phyloP scores from a whole-genome alignment of 2,329 filamentous ascomycete species.

The Aureobasidium zeae region DNA sequence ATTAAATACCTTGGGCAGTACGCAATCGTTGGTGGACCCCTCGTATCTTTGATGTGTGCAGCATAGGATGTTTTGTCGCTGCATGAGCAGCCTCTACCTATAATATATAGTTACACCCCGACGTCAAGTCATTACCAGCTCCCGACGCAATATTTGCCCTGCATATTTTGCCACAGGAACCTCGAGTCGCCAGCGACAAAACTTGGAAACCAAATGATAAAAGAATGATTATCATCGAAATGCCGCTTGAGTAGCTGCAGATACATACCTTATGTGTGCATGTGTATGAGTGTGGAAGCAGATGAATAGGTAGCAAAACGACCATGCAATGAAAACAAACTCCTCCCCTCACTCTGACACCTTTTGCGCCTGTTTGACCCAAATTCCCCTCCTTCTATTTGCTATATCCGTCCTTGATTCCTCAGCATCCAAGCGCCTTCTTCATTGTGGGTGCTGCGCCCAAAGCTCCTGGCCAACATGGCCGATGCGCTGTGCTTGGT shows the following conservation, averaged over 20 bases:
- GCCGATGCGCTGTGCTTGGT: constrained; percentile 52
- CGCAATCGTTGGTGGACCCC: too few relatives aligned
- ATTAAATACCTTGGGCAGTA: too few relatives aligned
- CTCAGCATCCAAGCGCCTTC: neutral
- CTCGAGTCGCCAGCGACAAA: neutral
- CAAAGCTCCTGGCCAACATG: constrained; percentile 47
- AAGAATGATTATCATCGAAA: constrained; percentile 8
- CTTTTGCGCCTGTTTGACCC: constrained; percentile 1
- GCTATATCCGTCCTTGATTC: neutral
- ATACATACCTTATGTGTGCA: constrained; percentile 1
- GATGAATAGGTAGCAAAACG: neutral
- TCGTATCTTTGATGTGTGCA: constrained; percentile 5
- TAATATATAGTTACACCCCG: constrained; percentile 16
- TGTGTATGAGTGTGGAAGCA: too few relatives aligned
- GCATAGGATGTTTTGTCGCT: constrained; percentile 6
- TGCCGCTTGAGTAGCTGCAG: constrained; percentile 5
- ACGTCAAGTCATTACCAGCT: constrained; percentile 15
- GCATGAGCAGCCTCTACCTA: constrained; percentile 10
- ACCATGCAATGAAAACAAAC: constrained; percentile 2
- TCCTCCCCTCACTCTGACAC: constrained; percentile 2
- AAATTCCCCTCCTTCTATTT: neutral
- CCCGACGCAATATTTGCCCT: constrained; percentile 9
- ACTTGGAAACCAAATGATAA: neutral
- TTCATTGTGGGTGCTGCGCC: constrained; percentile 37
- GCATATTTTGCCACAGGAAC: constrained; percentile 8